Evolutionary conservation across 306 rosid genomes (phyloP).

Genomic region (Prinsepia uniflora): DNA sequence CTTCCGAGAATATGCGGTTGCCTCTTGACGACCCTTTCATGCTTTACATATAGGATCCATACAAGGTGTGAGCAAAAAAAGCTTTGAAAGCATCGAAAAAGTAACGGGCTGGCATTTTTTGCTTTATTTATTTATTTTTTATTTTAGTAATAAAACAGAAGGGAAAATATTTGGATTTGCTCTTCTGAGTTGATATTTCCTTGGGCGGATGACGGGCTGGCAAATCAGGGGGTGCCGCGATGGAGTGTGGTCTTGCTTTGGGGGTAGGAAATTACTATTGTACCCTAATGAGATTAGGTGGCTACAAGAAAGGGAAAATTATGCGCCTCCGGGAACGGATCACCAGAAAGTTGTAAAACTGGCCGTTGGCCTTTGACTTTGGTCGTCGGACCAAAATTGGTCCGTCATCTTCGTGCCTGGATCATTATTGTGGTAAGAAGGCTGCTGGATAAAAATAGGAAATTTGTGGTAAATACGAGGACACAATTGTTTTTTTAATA

Average conservation of each 20-base stretch:
- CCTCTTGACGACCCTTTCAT: conserved; percentile 47
- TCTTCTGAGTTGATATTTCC: neutral
- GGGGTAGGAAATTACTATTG: neutral
- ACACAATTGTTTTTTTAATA: no score
- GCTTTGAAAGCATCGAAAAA: neutral
- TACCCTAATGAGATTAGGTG: neutral
- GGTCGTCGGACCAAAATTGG: conserved; percentile 26
- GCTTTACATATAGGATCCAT: neutral
- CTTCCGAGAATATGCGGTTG: conserved; percentile 35
- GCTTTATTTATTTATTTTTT: neutral
- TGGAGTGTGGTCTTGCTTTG: neutral
- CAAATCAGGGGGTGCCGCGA: neutral
- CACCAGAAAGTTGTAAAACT: neutral
- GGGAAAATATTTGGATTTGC: neutral
- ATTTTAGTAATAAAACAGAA: neutral
- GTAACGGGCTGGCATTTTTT: conserved; percentile 2
- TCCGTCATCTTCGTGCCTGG: neutral
- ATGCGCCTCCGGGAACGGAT: neutral
- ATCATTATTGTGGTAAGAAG: neutral
- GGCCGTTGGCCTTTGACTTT: conserved; percentile 27
- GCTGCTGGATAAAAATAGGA: neutral
- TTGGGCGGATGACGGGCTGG: neutral
- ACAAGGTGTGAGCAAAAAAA: conserved; percentile 13
- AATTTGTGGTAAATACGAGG: neutral
- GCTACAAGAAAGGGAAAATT: neutral